Evolutionary conservation across 2,329 filamentous ascomycete species (phyloP).

Genomic region (Rutstroemia sp.): DNA sequence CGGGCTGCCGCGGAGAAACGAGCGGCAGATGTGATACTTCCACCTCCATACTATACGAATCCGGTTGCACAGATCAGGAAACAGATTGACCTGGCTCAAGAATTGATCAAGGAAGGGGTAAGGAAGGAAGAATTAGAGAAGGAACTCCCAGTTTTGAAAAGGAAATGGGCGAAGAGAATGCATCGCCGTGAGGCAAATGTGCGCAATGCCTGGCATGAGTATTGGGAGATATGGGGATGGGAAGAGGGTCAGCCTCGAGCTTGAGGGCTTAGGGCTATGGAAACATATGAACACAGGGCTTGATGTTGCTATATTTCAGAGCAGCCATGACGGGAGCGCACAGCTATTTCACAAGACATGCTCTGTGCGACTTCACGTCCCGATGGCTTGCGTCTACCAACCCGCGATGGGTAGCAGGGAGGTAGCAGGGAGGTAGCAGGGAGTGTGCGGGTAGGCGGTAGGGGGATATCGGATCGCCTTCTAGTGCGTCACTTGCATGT

Average conservation of each 20-base stretch:
- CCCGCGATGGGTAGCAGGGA: too few relatives aligned
- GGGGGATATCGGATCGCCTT: too few relatives aligned
- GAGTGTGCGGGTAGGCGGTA: too few relatives aligned
- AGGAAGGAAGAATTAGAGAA: slow-evolving; percentile 13
- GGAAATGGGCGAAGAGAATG: slow-evolving; percentile 8
- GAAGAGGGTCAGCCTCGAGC: background rate
- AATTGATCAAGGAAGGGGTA: slow-evolving; percentile 14
- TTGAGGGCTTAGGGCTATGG: background rate
- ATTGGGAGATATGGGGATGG: slow-evolving; percentile 26
- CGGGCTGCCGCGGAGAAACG: slow-evolving; percentile 12
- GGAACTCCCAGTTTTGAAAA: slow-evolving; percentile 10
- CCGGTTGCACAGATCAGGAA: slow-evolving; percentile 13
- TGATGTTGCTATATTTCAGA: too few relatives aligned
- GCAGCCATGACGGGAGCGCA: background rate
- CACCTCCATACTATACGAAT: slow-evolving; percentile 11
- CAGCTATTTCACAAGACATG: too few relatives aligned
- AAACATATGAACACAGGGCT: background rate
- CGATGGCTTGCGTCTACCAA: too few relatives aligned
- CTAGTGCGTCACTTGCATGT: background rate
- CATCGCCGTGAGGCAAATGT: slow-evolving; percentile 11
- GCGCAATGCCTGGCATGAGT: slow-evolving; percentile 16
- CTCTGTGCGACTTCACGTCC: too few relatives aligned
- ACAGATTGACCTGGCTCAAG: slow-evolving; percentile 13
- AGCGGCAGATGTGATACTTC: slow-evolving; percentile 13
- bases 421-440: too few relatives aligned